Evolutionary conservation across 2,329 filamentous ascomycete species (phyloP).

Genomic region (Fusarium oligoseptatum): DNA sequence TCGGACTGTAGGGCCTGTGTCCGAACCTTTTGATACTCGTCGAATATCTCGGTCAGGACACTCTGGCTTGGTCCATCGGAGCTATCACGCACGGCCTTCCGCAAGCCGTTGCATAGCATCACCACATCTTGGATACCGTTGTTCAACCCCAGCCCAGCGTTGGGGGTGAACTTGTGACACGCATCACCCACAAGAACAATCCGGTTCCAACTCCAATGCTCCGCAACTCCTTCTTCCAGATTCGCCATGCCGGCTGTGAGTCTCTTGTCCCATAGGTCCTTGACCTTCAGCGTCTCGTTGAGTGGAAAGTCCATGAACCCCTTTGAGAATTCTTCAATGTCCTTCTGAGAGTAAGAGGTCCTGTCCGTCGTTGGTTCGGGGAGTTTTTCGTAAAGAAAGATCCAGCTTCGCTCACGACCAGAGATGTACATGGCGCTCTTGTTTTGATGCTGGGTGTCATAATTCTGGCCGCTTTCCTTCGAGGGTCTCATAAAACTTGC

Average conservation of each 20-base stretch:
- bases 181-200: slow-evolving; percentile 39
- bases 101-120: not conserved
- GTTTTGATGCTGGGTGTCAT: not conserved
- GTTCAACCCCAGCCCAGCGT: slow-evolving; percentile 50
- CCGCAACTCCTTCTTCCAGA: not conserved
- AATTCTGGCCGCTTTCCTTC: not conserved
- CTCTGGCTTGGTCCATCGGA: not conserved
- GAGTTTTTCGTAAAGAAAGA: not conserved
- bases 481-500: not conserved
- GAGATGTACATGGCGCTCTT: not conserved
- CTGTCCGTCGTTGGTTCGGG: not conserved
- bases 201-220: not conserved
- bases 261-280: not conserved
- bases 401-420: not conserved
- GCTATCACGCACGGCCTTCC: not conserved
- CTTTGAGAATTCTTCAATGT: not conserved
- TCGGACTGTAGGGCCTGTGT: not conserved
- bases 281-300: not conserved
- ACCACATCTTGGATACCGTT: slow-evolving; percentile 9
- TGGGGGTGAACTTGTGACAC: slow-evolving; percentile 52
- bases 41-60: not conserved
- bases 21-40: not conserved
- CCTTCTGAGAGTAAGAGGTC: not conserved
- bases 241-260: not conserved
- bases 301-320: not conserved